These are phyloP conservation scores for Hypoxylon intermedium DNA, from an alignment of 495 filamentous ascomycete species.

Conservation along the genomic window DNA sequence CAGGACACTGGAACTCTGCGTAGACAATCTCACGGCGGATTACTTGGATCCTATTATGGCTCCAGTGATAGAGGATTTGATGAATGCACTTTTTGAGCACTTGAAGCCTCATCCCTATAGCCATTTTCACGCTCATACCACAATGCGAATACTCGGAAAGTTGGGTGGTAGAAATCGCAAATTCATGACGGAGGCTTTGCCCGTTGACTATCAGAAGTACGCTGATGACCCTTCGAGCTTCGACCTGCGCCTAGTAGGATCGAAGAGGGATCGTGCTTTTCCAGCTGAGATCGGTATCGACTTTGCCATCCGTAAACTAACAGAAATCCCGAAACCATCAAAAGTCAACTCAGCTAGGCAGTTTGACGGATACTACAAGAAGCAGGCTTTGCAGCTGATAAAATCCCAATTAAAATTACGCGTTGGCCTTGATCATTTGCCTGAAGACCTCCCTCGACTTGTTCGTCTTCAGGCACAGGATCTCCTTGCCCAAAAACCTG, in stretches of 20 bases:
- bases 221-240: constrained; percentile 86
- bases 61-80: constrained; percentile 96
- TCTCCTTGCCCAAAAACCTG: constrained; percentile 71
- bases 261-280: constrained; percentile 84
- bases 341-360: constrained; percentile 62
- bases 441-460: constrained; percentile 83
- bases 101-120: constrained; percentile 90
- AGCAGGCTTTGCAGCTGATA: constrained; percentile 86
- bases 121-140: constrained; percentile 96
- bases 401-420: constrained; percentile 86
- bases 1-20: constrained; percentile 92
- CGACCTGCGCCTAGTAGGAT: constrained; percentile 86
- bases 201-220: constrained; percentile 79
- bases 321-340: constrained; percentile 72
- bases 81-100: constrained; percentile 96
- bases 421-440: constrained; percentile 84
- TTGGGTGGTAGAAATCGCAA: constrained; percentile 93
- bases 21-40: constrained; percentile 97
- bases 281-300: constrained; percentile 86
- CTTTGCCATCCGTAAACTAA: constrained; percentile 82
- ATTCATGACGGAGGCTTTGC: constrained; percentile 87
- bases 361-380: constrained; percentile 86
- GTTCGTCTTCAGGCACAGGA: constrained; percentile 90
- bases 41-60: constrained; percentile 99
- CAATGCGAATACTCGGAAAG: constrained; percentile 97